Percentiles rank a stretch among this genome's conserved stretches.
Evolutionary conservation across 768 basidiomycete species (phyloP).

Genomic region (Tulasnella calospora): DNA sequence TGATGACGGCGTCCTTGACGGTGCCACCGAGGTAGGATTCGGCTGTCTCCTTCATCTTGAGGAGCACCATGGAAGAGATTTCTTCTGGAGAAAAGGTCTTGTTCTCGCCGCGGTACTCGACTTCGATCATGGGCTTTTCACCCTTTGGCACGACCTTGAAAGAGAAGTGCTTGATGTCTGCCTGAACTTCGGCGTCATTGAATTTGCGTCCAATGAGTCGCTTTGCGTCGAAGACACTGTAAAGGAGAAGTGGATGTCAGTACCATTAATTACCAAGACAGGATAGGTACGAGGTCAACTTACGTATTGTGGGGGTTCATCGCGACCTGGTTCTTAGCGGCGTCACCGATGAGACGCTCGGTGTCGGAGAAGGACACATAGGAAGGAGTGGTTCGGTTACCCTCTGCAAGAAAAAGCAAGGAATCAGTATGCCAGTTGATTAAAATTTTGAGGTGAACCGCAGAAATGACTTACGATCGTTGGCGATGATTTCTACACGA

Average conservation of each 20-base stretch:
- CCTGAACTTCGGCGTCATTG: constrained; percentile 45
- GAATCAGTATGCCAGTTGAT: not conserved
- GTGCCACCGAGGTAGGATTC: constrained; percentile 48
- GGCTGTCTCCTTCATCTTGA: constrained; percentile 52
- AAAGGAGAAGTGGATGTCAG: constrained; percentile 33
- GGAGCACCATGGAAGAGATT: constrained; percentile 48
- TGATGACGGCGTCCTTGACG: constrained; percentile 47
- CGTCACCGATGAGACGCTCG: constrained; percentile 54
- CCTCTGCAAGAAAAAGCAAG: constrained; percentile 34
- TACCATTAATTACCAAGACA: not conserved
- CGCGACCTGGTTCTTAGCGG: constrained; percentile 49
- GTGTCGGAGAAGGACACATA: constrained; percentile 58
- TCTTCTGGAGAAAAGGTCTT: constrained; percentile 54
- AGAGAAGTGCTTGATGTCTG: constrained; percentile 50
- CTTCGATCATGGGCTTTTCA: constrained; percentile 51
- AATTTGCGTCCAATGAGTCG: constrained; percentile 44
- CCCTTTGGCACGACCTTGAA: constrained; percentile 45
- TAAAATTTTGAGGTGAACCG: not conserved
- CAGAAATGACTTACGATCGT: constrained; percentile 26
- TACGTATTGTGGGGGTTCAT: constrained; percentile 45
- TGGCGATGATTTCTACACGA: constrained; percentile 45
- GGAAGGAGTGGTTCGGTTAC: constrained; percentile 60
- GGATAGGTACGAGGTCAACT: not conserved
- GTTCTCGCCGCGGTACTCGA: constrained; percentile 52
- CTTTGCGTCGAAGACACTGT: constrained; percentile 45